Base-by-base conservation (phyloP, 2,329 filamentous ascomycete species). In the Byssochlamys sp. region DNA sequence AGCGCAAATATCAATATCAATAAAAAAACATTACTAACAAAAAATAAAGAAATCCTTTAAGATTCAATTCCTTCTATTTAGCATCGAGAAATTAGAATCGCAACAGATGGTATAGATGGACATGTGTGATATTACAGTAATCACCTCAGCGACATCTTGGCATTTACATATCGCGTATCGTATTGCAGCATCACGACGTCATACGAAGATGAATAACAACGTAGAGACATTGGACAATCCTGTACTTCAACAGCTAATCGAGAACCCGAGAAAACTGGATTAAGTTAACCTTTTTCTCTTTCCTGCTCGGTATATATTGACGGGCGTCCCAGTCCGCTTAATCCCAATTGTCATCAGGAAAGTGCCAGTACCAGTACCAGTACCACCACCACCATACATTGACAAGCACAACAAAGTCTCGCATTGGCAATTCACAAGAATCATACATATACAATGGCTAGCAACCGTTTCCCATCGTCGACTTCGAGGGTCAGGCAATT, bases 131-230 rank as follows among this genome's bases (percentile, higher is more conserved):
- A 19, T 19, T 19, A 19, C 19, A 19, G 19, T 19, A 19, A 19
- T 19, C 19, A 10, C 45, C 45, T 49, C n/a, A 14, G 45, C 14
- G 6, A 24, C 9, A 6, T 54, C 33, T 31, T 25, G 28, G 52
- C 52, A 26, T 54, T 19, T 24, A n/a, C 12, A 51, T 27, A 51
- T 51, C 19, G 24, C 19, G 3, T 14, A 39, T 11, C 26, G 50
- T 28, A 65, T 69, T 69, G 62, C 64, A 59, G 61, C 64, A 69
- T 70, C 50, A 24, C 62, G 61, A 70, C 69, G 66, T 70, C 69
- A 69, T 71, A 61, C 26, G 39, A 60, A 26, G 33, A 53, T 3
- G 28, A 52, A 27, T n/a, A 56, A 58, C 28, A 12, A 45, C 9
- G 39, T 7, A 31, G 9, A 10, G 29, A n/a, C 39, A 45, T 14